phyloP scores from a whole-genome alignment of 306 rosid species.

The Calophaca sinica region DNA sequence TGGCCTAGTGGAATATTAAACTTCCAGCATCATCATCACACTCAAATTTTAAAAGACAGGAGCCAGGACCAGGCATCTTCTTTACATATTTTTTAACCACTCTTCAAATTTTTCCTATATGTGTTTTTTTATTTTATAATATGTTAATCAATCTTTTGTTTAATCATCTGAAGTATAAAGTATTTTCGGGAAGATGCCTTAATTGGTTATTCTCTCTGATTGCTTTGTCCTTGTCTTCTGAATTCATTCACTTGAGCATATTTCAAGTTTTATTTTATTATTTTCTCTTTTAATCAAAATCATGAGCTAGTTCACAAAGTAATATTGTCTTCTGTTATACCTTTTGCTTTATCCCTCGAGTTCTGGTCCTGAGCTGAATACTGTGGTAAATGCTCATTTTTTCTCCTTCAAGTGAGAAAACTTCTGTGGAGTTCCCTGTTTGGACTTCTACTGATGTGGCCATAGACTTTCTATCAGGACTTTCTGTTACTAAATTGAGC shows the following conservation, averaged over 20 bases:
- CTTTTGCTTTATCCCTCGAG: conserved; percentile 67
- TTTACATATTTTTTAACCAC: conserved; percentile 15
- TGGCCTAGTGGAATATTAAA: neutral
- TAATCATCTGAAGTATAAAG: conserved; percentile 10
- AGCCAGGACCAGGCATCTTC: neutral
- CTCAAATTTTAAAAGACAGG: neutral
- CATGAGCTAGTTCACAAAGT: conserved; percentile 16
- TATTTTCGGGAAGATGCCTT: conserved; percentile 4
- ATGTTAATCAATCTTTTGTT: conserved; percentile 18
- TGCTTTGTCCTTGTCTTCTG: conserved; percentile 36
- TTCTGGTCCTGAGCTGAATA: conserved; percentile 58
- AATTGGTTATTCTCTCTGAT: neutral
- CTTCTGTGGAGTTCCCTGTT: conserved; percentile 69
- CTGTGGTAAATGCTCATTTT: conserved; percentile 47
- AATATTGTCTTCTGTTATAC: conserved; percentile 47
- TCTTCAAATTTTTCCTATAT: neutral
- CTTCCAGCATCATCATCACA: conserved; percentile 16
- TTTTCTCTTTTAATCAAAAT: conserved; percentile 15
- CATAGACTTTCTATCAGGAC: conserved; percentile 63
- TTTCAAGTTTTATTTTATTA: conserved; percentile 2
- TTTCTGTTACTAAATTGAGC: conserved; percentile 47
- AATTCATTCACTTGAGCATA: conserved; percentile 13
- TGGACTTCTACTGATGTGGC: conserved; percentile 80
- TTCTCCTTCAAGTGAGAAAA: conserved; percentile 66
- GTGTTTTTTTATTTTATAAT: no score